Evolutionary conservation across 805 yeast species (phyloP).

Genomic region (Zygoascus flipseniorum): DNA sequence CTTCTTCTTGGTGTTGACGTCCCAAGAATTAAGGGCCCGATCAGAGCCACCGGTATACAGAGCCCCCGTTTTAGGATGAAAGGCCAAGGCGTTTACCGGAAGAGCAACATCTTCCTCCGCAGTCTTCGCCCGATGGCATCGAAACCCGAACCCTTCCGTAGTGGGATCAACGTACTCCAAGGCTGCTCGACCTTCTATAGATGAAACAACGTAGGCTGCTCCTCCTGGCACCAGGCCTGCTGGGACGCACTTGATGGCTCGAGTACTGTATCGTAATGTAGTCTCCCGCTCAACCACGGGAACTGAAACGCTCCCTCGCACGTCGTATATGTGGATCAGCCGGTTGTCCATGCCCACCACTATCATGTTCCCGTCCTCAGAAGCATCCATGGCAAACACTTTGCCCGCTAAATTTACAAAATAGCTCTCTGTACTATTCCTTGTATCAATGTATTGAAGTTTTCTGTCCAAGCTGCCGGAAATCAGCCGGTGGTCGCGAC

Average conservation of each 20-base stretch:
- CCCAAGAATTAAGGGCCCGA: conserved; percentile 44
- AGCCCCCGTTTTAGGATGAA: conserved; percentile 32
- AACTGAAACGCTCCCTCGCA: conserved; percentile 31
- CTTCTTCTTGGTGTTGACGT: conserved; percentile 37
- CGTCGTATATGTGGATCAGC: conserved; percentile 49
- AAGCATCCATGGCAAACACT: conserved; percentile 54
- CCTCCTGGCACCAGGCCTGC: conserved; percentile 37
- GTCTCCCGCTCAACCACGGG: conserved; percentile 50
- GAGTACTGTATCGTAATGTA: conserved; percentile 59
- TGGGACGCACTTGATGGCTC: conserved; percentile 37
- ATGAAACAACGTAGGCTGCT: conserved; percentile 53
- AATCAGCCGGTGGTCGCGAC: conserved; percentile 31
- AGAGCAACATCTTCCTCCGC: conserved; percentile 42
- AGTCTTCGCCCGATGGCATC: conserved; percentile 52
- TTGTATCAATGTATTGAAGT: conserved; percentile 40
- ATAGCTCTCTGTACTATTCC: conserved; percentile 19
- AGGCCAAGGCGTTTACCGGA: conserved; percentile 43
- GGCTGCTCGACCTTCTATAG: conserved; percentile 78
- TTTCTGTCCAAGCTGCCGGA: conserved; percentile 59
- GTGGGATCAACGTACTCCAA: conserved; percentile 54
- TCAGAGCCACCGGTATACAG: conserved; percentile 49
- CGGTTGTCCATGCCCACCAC: conserved; percentile 50
- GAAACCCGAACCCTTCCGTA: conserved; percentile 58
- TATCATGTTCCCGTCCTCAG: conserved; percentile 29
- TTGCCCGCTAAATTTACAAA: conserved; percentile 35